A percentile compares a stretch with the other conserved stretches of the same genome.
These are phyloP conservation scores for Kwoniella heveanensis DNA, from an alignment of 768 basidiomycete genomes.

Conservation along the genomic window DNA sequence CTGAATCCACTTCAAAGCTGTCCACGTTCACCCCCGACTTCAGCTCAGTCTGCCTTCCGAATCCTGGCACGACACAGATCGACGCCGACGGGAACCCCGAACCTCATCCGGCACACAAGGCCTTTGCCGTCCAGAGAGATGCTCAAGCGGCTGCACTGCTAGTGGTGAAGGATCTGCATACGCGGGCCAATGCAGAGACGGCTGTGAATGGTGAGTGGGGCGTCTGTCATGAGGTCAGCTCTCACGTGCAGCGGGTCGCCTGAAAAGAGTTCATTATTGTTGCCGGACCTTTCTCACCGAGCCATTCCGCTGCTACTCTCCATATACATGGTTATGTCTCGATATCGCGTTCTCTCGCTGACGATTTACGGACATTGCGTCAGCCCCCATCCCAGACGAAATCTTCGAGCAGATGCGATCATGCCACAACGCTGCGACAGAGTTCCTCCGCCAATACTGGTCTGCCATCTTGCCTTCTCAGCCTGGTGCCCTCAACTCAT, in stretches of 20 bases:
- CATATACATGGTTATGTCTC: no score
- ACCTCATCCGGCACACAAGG: slow-evolving; percentile 18
- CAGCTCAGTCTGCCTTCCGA: slow-evolving; percentile 26
- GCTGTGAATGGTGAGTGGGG: slow-evolving; percentile 34
- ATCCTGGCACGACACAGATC: slow-evolving; percentile 17
- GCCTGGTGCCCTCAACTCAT: slow-evolving; percentile 57
- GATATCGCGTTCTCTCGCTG: no score
- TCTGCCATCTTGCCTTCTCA: slow-evolving; percentile 75
- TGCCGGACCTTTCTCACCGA: no score
- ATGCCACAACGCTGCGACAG: slow-evolving; percentile 89
- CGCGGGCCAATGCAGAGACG: slow-evolving; percentile 37
- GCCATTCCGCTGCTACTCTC: background rate
- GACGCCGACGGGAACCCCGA: slow-evolving; percentile 26
- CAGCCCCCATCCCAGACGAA: slow-evolving; percentile 77
- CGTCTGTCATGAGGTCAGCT: slow-evolving; percentile 1
- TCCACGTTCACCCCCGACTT: slow-evolving; percentile 28
- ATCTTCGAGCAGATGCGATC: slow-evolving; percentile 81
- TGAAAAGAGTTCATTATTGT: no score
- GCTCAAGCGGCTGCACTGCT: slow-evolving; percentile 34
- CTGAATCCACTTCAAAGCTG: slow-evolving; percentile 8
- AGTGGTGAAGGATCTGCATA: slow-evolving; percentile 41
- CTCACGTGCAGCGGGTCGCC: no score
- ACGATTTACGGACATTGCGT: no score
- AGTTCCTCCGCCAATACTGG: slow-evolving; percentile 97
- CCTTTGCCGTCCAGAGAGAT: slow-evolving; percentile 33